phyloP scores from a whole-genome alignment of 305 asterid genomes.

The Salvia sclarea region DNA sequence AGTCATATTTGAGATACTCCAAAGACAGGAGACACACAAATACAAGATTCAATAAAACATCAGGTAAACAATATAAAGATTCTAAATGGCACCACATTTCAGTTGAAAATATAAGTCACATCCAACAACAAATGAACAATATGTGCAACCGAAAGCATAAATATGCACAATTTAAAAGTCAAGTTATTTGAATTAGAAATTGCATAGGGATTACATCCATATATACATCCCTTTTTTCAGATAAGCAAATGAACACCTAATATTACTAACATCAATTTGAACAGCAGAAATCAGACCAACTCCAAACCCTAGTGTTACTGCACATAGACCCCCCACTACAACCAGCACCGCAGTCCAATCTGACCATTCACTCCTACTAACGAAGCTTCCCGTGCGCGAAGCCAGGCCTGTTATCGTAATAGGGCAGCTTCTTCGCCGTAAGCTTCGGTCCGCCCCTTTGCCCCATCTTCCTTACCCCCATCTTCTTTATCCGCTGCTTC shows the following conservation, averaged over 20 bases:
- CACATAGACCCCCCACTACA: constrained; percentile 15
- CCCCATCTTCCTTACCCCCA: constrained; percentile 74
- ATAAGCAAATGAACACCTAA: constrained; percentile 32
- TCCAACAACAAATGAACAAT: not conserved
- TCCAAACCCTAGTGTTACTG: constrained; percentile 27
- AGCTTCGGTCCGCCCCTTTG: constrained; percentile 50
- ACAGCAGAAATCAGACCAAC: constrained; percentile 12
- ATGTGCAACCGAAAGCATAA: not conserved
- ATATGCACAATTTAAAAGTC: not conserved
- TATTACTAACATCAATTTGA: constrained; percentile 26
- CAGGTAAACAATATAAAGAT: not conserved
- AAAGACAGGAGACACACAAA: not conserved
- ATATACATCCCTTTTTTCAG: constrained; percentile 33
- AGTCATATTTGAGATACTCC: not conserved
- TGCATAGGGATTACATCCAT: constrained; percentile 24
- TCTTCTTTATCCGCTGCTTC: constrained; percentile 70
- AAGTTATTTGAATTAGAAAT: constrained; percentile 33
- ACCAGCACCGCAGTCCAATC: not conserved
- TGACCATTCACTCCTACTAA: constrained; percentile 28
- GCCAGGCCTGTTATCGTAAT: constrained; percentile 61
- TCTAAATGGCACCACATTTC: not conserved
- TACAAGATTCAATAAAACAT: not conserved
- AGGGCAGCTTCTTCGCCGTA: constrained; percentile 53
- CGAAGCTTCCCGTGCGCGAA: constrained; percentile 58
- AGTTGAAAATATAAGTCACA: constrained; percentile 2